These are phyloP conservation scores for Zygotorulaspora mrakii DNA, from an alignment of 1,139 yeast genomes.

Conservation along the genomic window DNA sequence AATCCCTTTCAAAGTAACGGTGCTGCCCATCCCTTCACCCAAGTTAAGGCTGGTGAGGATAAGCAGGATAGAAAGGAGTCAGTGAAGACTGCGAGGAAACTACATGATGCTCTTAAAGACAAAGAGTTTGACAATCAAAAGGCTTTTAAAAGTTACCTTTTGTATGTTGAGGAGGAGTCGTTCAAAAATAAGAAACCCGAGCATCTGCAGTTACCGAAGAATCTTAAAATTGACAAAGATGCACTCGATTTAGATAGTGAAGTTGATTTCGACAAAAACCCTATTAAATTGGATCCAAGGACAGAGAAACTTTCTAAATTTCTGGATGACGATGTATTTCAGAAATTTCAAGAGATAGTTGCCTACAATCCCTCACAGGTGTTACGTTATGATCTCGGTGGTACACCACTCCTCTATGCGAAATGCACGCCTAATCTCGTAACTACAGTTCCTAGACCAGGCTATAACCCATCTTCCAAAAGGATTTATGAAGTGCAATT, in stretches of 20 bases:
- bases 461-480: conserved; percentile 56
- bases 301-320: conserved; percentile 42
- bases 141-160: conserved; percentile 57
- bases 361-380: conserved; percentile 84
- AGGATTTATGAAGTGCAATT: conserved; percentile 81
- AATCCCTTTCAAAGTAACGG: conserved; percentile 36
- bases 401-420: conserved; percentile 69
- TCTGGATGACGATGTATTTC: conserved; percentile 74
- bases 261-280: conserved; percentile 30
- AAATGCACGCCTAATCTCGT: conserved; percentile 42
- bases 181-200: conserved; percentile 48
- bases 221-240: conserved; percentile 37
- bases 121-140: conserved; percentile 26
- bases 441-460: conserved; percentile 33
- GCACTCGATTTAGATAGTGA: conserved; percentile 35
- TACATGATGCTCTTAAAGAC: conserved; percentile 27
- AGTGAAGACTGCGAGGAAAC: conserved; percentile 25
- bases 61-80: conserved; percentile 5
- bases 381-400: conserved; percentile 73
- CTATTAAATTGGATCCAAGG: conserved; percentile 38
- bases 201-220: conserved; percentile 43
- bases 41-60: conserved; percentile 6
- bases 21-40: background rate
- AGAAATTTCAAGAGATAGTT: conserved; percentile 67
- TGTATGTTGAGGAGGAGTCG: conserved; percentile 66